Evolutionary conservation across 306 rosid genomes (phyloP), one percentile per base, ranked within the genome.

Genomic region (Cicer bijugum): DNA sequence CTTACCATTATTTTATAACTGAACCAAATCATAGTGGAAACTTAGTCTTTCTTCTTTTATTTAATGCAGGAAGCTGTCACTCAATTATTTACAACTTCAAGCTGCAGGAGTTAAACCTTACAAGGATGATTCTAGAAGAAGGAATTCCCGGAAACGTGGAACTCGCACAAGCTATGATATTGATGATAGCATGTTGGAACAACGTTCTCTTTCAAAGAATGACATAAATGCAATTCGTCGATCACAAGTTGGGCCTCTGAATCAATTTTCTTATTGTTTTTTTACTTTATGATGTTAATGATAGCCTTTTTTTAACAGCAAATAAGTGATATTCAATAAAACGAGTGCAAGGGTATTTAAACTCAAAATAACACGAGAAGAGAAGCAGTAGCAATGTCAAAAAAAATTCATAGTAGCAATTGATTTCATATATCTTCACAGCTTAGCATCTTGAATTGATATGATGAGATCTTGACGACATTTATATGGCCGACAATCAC

Each of bases 21-120:
- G 59, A 76, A 57, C 48, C 51, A 56, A 72, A 78, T 83, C 28
- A 62, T 43, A 52, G 19, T 50, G 74, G 37, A 23, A 69, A 19
- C 74, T 82, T 61, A 63, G 62, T 69, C 7, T 57, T 38, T 81
- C 71, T 69, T 84, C 62, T 9, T 55, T 65, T 80, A 80, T 67
- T 68, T 76, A 67, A 72, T 85, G 77, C 89, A 94, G 98, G 95
- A 85, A 84, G 86, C 86, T 91, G 76, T 94, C 98, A 59, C 85
- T 94, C 90, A 86, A 91, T 81, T 89, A 89, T 87, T 85, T 94
- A 51, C 97, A 89, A 82, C 97, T 87, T 67, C 87, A 82, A 77
- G 86, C 90, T 65, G 84, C 94, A 62, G 88, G 82, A 53, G 78
- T 20, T 59, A 91, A 82, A 82, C 78, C 89, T 53, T 81, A 80